Evolutionary conservation across 352 stramenopile species (phyloP), one percentile per base, ranked within the genome.

Genomic region (Thalassiosira livingstoniorum): DNA sequence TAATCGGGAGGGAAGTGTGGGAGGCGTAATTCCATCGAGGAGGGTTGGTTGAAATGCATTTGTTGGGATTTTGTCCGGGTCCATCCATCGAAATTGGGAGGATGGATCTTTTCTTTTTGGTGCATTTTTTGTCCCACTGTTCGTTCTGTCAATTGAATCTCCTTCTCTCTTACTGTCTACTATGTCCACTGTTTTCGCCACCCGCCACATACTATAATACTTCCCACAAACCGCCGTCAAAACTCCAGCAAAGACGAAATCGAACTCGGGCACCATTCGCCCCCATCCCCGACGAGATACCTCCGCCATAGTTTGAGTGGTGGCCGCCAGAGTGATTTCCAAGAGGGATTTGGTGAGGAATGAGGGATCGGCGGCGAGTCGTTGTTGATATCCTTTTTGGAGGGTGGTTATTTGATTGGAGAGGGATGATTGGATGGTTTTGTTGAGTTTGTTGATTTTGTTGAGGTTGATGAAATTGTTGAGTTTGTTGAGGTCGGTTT

Each of bases 31-130:
- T 27, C 89, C 87, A 82, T 93, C 90, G 21, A 91, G 65, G 39
- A 91, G 82, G 29, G 71, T 85, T 29, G 43, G 27, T 72, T 92
- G 89, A 80, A 93, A 93, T 32, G 86, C 87, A 74, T 94, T 94
- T 21, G 81, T 92, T 29, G 90, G 90, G 42, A 94, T 82, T 11
- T 66, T 31, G 68, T 83, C 47, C 58, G n/a, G n/a, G n/a, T n/a
- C n/a, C n/a, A n/a, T n/a, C n/a, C n/a, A n/a, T n/a, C n/a, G n/a
- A n/a, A n/a, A n/a, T n/a, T n/a, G n/a, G n/a, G n/a, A n/a, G n/a
- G n/a, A n/a, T n/a, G n/a, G n/a, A n/a, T n/a, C n/a, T 37, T 4
- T 37, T 55, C 11, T 63, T 11, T 21, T 63, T 23, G 23, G 4
- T 27, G 27, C 27, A 15, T 4, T 57, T 29, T 43, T 42, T 73